Conservation (phyloP, 495 filamentous ascomycete species). For the Aspergillus steynii region DNA sequence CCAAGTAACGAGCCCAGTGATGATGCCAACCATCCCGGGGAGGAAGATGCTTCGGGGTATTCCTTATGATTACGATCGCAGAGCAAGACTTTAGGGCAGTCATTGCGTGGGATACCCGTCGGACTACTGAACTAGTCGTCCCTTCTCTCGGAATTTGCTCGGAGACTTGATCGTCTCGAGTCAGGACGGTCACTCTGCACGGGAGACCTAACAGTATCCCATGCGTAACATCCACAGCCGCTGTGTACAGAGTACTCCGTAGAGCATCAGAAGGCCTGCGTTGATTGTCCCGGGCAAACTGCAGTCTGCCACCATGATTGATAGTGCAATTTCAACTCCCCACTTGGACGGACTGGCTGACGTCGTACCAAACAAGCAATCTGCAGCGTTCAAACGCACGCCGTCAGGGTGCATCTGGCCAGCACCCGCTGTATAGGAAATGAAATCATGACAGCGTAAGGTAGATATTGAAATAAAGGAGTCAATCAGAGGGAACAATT, state of each 20-base stretch:
- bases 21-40: neutral
- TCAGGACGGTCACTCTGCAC: neutral
- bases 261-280: neutral
- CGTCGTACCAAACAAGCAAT: neutral
- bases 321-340: neutral
- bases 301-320: too few relatives aligned
- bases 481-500: too few relatives aligned
- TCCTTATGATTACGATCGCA: too few relatives aligned
- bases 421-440: neutral
- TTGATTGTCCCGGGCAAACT: too few relatives aligned
- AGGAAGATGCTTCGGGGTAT: neutral
- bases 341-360: neutral
- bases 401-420: neutral
- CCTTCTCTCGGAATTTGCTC: neutral
- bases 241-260: neutral
- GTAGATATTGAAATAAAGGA: too few relatives aligned
- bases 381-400: conserved; percentile 5
- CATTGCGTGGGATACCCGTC: neutral
- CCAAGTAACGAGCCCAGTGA: neutral
- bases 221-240: too few relatives aligned
- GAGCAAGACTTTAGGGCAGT: too few relatives aligned
- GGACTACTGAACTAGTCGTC: neutral
- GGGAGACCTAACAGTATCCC: too few relatives aligned
- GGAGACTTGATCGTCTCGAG: neutral
- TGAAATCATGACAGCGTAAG: neutral